These are phyloP conservation scores for Murraya koenigii DNA, from an alignment of 345 rosid species.

Conservation along the genomic window DNA sequence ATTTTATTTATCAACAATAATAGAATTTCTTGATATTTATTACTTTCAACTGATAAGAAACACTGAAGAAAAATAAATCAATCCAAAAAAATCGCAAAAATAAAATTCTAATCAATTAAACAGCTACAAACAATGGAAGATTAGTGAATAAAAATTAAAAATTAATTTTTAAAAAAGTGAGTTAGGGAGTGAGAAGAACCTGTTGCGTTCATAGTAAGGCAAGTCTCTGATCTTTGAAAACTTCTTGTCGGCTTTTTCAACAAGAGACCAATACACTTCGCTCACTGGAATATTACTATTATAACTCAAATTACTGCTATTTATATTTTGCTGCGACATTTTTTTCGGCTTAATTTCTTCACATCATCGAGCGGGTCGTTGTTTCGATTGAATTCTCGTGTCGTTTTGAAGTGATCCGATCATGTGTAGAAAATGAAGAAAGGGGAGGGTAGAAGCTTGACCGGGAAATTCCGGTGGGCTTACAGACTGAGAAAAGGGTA, in stretches of 20 bases:
- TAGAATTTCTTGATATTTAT: background rate
- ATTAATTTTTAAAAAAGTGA: too few species aligned
- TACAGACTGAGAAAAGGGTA: background rate
- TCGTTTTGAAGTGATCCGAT: background rate
- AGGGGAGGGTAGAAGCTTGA: background rate
- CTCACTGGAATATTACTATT: constrained; percentile 54
- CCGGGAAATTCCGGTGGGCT: background rate
- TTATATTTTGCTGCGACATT: constrained; percentile 48
- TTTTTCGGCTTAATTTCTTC: constrained; percentile 2
- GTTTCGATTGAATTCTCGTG: background rate
- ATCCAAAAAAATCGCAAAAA: background rate
- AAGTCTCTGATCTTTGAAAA: constrained; percentile 97
- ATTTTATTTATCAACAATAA: background rate
- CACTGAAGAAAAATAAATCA: background rate
- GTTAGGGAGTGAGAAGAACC: constrained; percentile 32
- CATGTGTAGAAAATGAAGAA: background rate
- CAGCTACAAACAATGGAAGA: background rate
- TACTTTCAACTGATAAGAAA: too few species aligned
- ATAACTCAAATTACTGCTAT: constrained; percentile 18
- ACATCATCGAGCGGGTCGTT: background rate
- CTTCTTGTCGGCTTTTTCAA: constrained; percentile 92
- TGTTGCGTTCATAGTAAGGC: constrained; percentile 90
- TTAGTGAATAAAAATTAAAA: background rate
- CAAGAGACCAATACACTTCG: constrained; percentile 91
- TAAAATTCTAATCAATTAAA: background rate